phyloP scores from a whole-genome alignment of 345 rosid genomes.

The Gossypium anomalum region DNA sequence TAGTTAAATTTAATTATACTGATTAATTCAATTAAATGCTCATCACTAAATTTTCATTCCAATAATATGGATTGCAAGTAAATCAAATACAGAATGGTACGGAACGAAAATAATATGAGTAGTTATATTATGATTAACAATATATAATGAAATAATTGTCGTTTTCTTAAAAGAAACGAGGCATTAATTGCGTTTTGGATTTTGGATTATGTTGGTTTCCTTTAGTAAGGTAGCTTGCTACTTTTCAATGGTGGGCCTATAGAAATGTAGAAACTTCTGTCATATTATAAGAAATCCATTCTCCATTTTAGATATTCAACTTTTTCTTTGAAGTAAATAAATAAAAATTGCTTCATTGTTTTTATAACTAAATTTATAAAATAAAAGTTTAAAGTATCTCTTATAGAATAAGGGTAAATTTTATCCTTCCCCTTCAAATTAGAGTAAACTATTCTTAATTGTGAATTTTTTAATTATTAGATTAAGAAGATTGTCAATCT shows the following conservation, averaged over 20 bases:
- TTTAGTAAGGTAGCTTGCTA: slow-evolving; percentile 5
- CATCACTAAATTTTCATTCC: neutral
- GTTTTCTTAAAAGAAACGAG: neutral
- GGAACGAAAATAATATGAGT: too few species aligned
- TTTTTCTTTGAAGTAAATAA: too few species aligned
- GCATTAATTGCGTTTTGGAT: neutral
- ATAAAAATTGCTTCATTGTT: too few species aligned
- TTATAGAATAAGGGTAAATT: neutral
- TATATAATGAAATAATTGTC: neutral
- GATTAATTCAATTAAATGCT: too few species aligned
- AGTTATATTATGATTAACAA: too few species aligned
- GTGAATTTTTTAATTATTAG: too few species aligned
- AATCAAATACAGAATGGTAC: too few species aligned
- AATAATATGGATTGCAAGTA: neutral
- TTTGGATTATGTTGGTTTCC: slow-evolving; percentile 8
- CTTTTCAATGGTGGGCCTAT: slow-evolving; percentile 15
- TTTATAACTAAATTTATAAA: neutral
- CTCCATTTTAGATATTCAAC: neutral
- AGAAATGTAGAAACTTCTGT: neutral
- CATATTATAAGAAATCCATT: neutral
- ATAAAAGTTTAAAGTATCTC: neutral
- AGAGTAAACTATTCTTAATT: neutral
- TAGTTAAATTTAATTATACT: too few species aligned
- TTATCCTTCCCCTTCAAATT: neutral
- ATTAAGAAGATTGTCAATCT: neutral